These are phyloP conservation scores for Yamadazyma siamensis DNA, from an alignment of 1,139 yeast genomes.

Conservation along the genomic window DNA sequence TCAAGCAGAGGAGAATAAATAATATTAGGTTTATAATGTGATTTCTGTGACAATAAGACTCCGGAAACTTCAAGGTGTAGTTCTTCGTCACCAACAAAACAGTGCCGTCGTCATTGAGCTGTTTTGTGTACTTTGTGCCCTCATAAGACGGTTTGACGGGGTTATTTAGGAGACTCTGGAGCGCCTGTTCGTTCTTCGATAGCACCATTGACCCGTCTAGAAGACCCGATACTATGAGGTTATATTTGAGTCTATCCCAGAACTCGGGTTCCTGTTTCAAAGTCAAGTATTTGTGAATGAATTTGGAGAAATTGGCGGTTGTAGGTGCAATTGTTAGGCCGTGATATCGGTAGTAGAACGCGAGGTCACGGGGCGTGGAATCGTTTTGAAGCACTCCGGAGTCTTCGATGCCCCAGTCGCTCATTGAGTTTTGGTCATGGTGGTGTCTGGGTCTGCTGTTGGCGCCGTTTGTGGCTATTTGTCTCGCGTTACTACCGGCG, in stretches of 20 bases:
- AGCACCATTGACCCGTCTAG: slow-evolving; percentile 42
- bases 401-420: slow-evolving; percentile 46
- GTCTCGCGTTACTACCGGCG: too few species aligned
- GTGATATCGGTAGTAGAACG: slow-evolving; percentile 4
- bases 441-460: too few species aligned
- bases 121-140: slow-evolving; percentile 5
- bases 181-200: slow-evolving; percentile 37
- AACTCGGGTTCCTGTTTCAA: slow-evolving; percentile 21
- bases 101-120: slow-evolving; percentile 18
- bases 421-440: too few species aligned
- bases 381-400: slow-evolving; percentile 13
- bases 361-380: slow-evolving; percentile 3
- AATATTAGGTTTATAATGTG: slow-evolving; percentile 18
- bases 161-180: slow-evolving; percentile 14
- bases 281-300: slow-evolving; percentile 26
- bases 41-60: slow-evolving; percentile 9
- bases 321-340: slow-evolving; percentile 10
- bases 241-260: slow-evolving; percentile 45
- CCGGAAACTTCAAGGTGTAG: slow-evolving; percentile 14
- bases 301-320: slow-evolving; percentile 25
- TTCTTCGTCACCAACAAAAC: slow-evolving; percentile 13
- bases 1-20: slow-evolving; percentile 24
- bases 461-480: too few species aligned
- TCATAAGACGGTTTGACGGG: slow-evolving; percentile 12
- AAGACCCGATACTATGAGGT: slow-evolving; percentile 36